Percentiles rank a stretch among this genome's conserved stretches.
phyloP scores from a whole-genome alignment of 345 rosid species.

The Barbarea vulgaris region DNA sequence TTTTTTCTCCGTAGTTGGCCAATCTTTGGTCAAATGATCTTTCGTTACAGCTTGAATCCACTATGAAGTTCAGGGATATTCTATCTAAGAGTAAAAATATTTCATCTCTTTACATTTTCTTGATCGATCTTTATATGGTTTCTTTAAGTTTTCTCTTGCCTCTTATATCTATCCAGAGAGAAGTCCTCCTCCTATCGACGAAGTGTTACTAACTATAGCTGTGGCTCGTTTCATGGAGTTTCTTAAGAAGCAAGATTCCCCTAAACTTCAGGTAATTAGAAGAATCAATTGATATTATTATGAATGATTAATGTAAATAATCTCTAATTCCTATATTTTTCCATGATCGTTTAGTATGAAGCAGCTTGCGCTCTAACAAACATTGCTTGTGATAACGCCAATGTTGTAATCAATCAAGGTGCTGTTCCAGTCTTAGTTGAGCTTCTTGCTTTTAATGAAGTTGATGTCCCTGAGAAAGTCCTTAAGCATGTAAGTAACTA shows the following conservation, averaged over 20 bases:
- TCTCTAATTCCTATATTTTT: background rate
- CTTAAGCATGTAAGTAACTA: background rate
- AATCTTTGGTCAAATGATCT: background rate
- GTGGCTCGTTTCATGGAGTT: background rate
- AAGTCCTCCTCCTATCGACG: background rate
- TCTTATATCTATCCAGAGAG: background rate
- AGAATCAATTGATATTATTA: background rate
- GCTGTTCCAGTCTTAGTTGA: background rate
- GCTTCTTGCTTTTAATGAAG: background rate
- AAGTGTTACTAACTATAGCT: background rate
- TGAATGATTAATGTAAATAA: background rate
- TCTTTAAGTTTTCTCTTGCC: background rate
- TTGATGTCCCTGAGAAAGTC: background rate
- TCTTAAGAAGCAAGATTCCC: background rate
- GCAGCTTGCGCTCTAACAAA: background rate
- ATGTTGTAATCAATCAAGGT: background rate
- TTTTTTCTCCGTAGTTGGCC: background rate
- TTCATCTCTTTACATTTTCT: background rate
- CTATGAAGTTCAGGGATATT: background rate
- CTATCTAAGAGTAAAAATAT: background rate
- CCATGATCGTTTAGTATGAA: background rate
- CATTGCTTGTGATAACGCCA: background rate
- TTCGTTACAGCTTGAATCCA: background rate
- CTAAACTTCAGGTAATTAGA: background rate
- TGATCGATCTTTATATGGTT: background rate